phyloP scores from a whole-genome alignment of 352 stramenopile genomes.

The Globisporangium cylindrosporum region DNA sequence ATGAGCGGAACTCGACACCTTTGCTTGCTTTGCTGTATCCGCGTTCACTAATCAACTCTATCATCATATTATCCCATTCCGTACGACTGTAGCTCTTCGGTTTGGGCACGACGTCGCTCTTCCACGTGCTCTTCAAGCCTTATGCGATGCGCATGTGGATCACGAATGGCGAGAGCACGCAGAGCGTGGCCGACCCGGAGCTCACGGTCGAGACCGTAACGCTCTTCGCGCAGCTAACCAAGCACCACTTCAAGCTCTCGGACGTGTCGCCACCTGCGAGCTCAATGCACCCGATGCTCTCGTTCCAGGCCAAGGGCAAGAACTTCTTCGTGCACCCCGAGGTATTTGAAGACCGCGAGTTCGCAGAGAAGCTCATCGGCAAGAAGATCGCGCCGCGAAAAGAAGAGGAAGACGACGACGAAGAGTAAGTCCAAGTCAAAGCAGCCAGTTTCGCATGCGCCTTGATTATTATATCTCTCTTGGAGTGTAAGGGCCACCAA shows the following conservation, averaged over 20 bases:
- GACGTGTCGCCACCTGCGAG: conserved; percentile 49
- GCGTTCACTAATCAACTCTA: neutral
- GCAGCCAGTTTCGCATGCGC: neutral
- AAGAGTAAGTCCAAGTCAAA: conserved; percentile 1
- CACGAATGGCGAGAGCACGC: conserved; percentile 9
- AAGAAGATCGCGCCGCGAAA: conserved; percentile 29
- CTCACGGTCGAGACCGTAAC: conserved; percentile 74
- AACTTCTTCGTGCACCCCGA: conserved; percentile 85
- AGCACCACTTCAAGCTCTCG: conserved; percentile 54
- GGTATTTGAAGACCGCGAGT: conserved; percentile 48
- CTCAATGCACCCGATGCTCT: conserved; percentile 84
- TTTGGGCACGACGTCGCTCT: conserved; percentile 76
- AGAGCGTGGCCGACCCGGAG: conserved; percentile 25
- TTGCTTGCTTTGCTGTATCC: neutral
- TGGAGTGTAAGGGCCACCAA: neutral
- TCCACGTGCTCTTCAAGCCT: conserved; percentile 84
- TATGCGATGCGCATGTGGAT: conserved; percentile 86
- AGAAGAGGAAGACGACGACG: conserved; percentile 20
- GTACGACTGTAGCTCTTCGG: conserved; percentile 54
- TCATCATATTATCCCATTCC: neutral
- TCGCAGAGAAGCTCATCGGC: conserved; percentile 61
- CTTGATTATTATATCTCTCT: neutral
- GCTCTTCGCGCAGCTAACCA: conserved; percentile 57
- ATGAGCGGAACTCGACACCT: neutral
- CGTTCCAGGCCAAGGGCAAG: conserved; percentile 61